Base-by-base conservation (phyloP, 768 basidiomycete species). In the Cyclocybe cylindracea region DNA sequence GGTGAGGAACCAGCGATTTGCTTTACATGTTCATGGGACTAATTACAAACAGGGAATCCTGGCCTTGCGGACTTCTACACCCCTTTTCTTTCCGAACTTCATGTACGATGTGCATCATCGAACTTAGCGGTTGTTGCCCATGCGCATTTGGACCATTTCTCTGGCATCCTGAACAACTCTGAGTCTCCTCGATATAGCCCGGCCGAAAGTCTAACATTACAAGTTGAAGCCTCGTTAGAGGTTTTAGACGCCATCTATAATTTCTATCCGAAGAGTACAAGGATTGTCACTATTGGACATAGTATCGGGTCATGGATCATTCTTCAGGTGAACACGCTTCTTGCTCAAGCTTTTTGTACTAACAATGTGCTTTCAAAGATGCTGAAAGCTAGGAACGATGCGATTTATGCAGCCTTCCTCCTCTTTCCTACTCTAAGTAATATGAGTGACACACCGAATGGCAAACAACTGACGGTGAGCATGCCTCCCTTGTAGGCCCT, bases 281-380 rank as follows among this genome's bases (percentile, higher is more conserved):
- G 66, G 50, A 63, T 85, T 24, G 63, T 85, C 13, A 18, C 87
- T 0, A 62, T 78, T 16, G 86, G 84, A 7, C 89, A 92, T 55
- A 89, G 86, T 48, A 79, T 91, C 10, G 90, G 90, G 1, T 69
- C 80, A 1, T 93, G 89, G 87, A 71, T 92, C 46, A 63, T 77
- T 4, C 61, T 82, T 31, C 81, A 90, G 72, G 85, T 81, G 34
- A 57, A 69, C 78, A 32, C 57, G 67, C 10, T 16, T 37, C 24
- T 36, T 31, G 50, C 33, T 29, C 50, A 33, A 51, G 24, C 55
- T 5, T 35, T n/a, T 24, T 54, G 9, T 33, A 33, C 5, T 47
- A 4, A 35, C n/a, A 24, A 5, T 24, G 24, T 24, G 24, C 43
- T 45, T 31, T 40, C 36, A 18, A 40, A 87, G 84, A 69, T 83